phyloP scores from a whole-genome alignment of 2,329 filamentous ascomycete genomes.

The Ustulina deusta region DNA sequence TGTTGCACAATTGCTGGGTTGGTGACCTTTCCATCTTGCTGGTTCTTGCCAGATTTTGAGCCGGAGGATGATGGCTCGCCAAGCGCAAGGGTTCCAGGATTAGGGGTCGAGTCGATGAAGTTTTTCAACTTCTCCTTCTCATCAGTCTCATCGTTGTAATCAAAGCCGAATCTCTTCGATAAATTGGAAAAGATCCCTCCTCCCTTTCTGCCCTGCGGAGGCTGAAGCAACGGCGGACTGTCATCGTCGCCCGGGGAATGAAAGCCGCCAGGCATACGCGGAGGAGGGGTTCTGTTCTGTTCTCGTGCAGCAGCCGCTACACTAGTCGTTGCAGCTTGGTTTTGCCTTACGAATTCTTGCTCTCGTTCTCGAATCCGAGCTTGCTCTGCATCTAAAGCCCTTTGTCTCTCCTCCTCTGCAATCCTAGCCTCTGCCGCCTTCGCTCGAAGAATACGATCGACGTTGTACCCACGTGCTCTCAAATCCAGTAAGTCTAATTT shows the following conservation, averaged over 20 bases:
- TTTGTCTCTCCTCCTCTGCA: conserved; percentile 83
- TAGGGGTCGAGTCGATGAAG: conserved; percentile 54
- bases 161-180: conserved; percentile 75
- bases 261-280: conserved; percentile 81
- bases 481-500: conserved; percentile 86
- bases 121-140: conserved; percentile 61
- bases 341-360: conserved; percentile 61
- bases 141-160: conserved; percentile 59
- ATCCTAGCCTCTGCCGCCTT: conserved; percentile 90
- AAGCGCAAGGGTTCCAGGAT: conserved; percentile 41
- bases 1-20: conserved; percentile 72
- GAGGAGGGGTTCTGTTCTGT: conserved; percentile 56
- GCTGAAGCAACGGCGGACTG: conserved; percentile 48
- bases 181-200: conserved; percentile 76
- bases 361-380: conserved; percentile 71
- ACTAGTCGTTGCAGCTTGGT: conserved; percentile 52
- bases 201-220: conserved; percentile 58
- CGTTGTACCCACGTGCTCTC: conserved; percentile 91
- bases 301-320: conserved; percentile 54
- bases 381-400: conserved; percentile 79
- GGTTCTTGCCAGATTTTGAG: conserved; percentile 41
- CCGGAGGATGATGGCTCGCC: conserved; percentile 41
- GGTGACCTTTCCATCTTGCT: conserved; percentile 65
- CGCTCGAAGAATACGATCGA: conserved; percentile 89
- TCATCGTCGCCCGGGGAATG: conserved; percentile 46